Evolutionary conservation across 2,329 filamentous ascomycete genomes (phyloP), one percentile per base, ranked within the genome.

Genomic region (Fusarium chuoi): DNA sequence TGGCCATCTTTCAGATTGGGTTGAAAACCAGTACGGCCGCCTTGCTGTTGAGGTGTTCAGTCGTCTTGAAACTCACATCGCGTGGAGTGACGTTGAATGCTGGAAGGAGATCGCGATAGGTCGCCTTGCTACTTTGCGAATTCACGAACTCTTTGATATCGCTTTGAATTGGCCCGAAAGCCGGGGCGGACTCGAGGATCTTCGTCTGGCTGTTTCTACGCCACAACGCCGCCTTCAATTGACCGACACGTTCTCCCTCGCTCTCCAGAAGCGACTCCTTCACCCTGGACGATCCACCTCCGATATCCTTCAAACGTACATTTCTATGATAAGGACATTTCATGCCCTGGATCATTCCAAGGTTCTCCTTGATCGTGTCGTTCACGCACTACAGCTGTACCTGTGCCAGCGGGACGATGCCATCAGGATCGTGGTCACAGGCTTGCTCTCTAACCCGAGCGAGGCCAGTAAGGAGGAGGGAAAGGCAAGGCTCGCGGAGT

Each of bases 381-480:
- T 93, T 14, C 89, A 90, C 54, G 91, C 92, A 2, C 86, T 96
- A 46, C 91, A 94, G 71, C 82, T 92, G n/a, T 95, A 95, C 76
- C 84, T 96, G 20, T 93, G 92, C 76, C 91, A 92, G 66, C 88
- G 93, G 62, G 92, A 94, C 68, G 93, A 96, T 79, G 93, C 93
- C 3, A 92, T 94, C 44, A 89, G 91, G 33, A 92, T 94, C 55
- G 92, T 96, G 35, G 93, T 95, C 51, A 90, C 89, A 2, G 93
- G 93, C 46, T 86, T 95, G 45, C 85, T 96, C 9, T 89, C 92
- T 9, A 90, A 90, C 62, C 83, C 89, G 2, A 86, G 85, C 22
- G 88, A 90, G 62, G 81, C 85, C 65, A 87, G 89, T 66, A 81
- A 85, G 65, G 78, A 82, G 24, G 81, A 82, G 46, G 79, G 82